These are phyloP conservation scores for Arctium minus DNA, from an alignment of 129 eudicot genomes.

Conservation along the genomic window DNA sequence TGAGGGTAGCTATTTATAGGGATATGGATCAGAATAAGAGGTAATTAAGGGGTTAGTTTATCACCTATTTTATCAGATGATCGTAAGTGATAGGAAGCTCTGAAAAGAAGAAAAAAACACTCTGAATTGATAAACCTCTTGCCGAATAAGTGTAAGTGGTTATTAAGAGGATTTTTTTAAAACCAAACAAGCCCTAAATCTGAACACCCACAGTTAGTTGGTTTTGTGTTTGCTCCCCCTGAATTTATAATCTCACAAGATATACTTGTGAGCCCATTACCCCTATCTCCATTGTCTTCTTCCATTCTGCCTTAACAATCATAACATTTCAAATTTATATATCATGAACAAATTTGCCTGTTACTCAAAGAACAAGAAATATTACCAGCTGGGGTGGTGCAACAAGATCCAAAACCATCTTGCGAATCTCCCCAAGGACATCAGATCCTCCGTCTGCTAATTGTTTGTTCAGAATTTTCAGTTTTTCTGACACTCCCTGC, in stretches of 20 bases:
- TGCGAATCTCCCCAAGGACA: slow-evolving; percentile 79
- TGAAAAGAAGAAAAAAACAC: too few relatives aligned
- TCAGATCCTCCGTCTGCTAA: slow-evolving; percentile 57
- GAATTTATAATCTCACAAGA: neutral
- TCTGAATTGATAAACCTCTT: too few relatives aligned
- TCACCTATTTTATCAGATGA: too few relatives aligned
- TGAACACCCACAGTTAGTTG: neutral
- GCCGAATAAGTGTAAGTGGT: too few relatives aligned
- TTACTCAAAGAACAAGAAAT: neutral
- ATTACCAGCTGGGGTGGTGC: slow-evolving; percentile 91
- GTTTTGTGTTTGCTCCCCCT: neutral
- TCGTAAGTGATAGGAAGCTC: too few relatives aligned
- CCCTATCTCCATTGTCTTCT: neutral
- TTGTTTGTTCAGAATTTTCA: slow-evolving; percentile 53
- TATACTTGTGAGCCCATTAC: neutral
- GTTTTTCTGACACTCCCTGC: slow-evolving; percentile 75
- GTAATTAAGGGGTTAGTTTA: too few relatives aligned
- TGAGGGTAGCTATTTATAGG: too few relatives aligned
- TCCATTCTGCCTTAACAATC: neutral
- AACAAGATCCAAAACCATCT: slow-evolving; percentile 71
- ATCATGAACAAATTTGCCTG: neutral
- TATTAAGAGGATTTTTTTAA: too few relatives aligned
- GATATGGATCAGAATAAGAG: too few relatives aligned
- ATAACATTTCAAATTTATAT: neutral
- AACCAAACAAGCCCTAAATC: neutral